Evolutionary conservation across 169 alveolate genomes (phyloP).

Genomic region (Plasmodium blacklocki): DNA sequence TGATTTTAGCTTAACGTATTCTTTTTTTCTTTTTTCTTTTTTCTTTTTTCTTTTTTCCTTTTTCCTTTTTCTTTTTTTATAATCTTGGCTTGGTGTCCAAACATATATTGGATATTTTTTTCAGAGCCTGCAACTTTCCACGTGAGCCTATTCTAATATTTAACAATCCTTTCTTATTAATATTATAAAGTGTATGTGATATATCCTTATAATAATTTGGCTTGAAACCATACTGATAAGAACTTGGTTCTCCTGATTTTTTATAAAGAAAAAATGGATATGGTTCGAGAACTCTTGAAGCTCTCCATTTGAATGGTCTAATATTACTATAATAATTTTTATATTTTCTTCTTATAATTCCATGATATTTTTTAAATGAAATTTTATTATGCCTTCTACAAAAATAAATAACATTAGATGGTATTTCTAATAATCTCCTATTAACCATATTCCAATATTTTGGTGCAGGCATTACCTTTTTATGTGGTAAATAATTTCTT

Average conservation of each 20-base stretch:
- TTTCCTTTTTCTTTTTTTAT: background rate
- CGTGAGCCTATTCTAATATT: conserved; percentile 45
- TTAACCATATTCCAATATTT: conserved; percentile 68
- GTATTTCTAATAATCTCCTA: conserved; percentile 64
- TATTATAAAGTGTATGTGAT: conserved; percentile 63
- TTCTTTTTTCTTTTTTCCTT: background rate
- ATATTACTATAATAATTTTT: conserved; percentile 75
- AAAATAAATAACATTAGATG: conserved; percentile 67
- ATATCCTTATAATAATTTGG: conserved; percentile 72
- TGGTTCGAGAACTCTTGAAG: conserved; percentile 77
- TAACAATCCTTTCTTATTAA: conserved; percentile 55
- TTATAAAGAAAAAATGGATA: conserved; percentile 71
- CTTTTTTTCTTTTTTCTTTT: background rate
- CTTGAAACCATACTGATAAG: conserved; percentile 41
- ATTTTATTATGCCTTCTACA: conserved; percentile 68
- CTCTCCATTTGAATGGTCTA: conserved; percentile 78
- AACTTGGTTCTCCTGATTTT: conserved; percentile 61
- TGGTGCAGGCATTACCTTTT: conserved; percentile 73
- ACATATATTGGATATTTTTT: conserved; percentile 39
- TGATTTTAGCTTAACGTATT: background rate
- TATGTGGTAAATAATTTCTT: conserved; percentile 65
- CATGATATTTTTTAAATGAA: conserved; percentile 77
- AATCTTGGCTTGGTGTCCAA: conserved; percentile 73
- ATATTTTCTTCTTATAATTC: conserved; percentile 71
- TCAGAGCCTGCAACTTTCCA: conserved; percentile 67